Evolutionary conservation across 345 rosid species (phyloP).

Genomic region (Brassica rapa): DNA sequence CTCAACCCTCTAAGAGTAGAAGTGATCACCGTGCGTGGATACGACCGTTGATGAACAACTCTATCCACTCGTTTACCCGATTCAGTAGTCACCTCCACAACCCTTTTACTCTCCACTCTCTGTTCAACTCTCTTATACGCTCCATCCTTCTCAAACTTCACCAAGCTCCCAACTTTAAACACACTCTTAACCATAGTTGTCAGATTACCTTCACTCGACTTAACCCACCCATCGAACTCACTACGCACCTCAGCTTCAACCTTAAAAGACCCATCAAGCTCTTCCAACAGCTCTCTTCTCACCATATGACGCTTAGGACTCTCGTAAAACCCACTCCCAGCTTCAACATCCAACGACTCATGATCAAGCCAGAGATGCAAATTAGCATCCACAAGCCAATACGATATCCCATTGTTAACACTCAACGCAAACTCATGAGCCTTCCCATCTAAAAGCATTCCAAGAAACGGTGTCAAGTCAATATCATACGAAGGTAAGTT

Average conservation of each 20-base stretch:
- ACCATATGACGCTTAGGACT: slow-evolving; percentile 40
- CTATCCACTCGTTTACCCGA: slow-evolving; percentile 34
- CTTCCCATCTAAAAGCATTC: slow-evolving; percentile 60
- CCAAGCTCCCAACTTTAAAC: slow-evolving; percentile 44
- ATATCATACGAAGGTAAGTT: slow-evolving; percentile 74
- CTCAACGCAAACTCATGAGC: slow-evolving; percentile 58
- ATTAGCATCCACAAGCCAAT: slow-evolving; percentile 88
- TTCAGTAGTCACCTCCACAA: slow-evolving; percentile 46
- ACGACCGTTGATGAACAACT: slow-evolving; percentile 34
- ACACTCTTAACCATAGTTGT: slow-evolving; percentile 53
- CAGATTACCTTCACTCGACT: slow-evolving; percentile 60
- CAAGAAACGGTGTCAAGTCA: slow-evolving; percentile 74
- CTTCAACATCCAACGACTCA: slow-evolving; percentile 40
- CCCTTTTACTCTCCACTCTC: slow-evolving; percentile 45
- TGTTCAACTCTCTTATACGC: slow-evolving; percentile 54
- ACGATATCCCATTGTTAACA: slow-evolving; percentile 60
- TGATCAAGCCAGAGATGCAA: slow-evolving; percentile 74
- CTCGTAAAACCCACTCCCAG: slow-evolving; percentile 40
- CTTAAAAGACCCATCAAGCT: slow-evolving; percentile 68
- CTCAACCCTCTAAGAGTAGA: slow-evolving; percentile 45
- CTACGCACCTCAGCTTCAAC: slow-evolving; percentile 55
- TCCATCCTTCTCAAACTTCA: slow-evolving; percentile 54
- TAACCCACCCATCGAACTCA: slow-evolving; percentile 68
- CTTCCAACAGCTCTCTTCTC: slow-evolving; percentile 42
- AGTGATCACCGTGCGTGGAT: slow-evolving; percentile 62